These are phyloP conservation scores for Arachnomyces sp. DNA, from an alignment of 2,329 filamentous ascomycete species.

Conservation along the genomic window DNA sequence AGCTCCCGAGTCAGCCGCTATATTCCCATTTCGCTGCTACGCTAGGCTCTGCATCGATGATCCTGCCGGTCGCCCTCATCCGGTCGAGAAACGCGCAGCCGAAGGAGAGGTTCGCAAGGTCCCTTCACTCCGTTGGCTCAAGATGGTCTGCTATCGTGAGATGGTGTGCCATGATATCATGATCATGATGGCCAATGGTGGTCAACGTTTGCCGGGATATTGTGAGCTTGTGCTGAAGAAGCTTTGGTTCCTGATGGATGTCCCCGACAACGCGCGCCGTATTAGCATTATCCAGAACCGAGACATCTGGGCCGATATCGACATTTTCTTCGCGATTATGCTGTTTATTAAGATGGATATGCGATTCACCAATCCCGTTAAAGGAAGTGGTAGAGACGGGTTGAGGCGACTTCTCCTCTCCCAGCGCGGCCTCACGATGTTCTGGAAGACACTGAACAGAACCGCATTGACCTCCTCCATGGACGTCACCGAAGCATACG, in stretches of 20 bases:
- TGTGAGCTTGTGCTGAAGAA: slow-evolving; percentile 50
- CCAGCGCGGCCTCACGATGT: slow-evolving; percentile 48
- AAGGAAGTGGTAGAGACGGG: slow-evolving; percentile 43
- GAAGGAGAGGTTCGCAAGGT: slow-evolving; percentile 41
- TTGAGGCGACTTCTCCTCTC: slow-evolving; percentile 54
- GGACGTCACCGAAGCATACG: slow-evolving; percentile 51
- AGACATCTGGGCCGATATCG: slow-evolving; percentile 49
- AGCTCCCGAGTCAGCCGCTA: slow-evolving; percentile 47
- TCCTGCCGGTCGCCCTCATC: slow-evolving; percentile 40
- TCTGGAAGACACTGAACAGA: slow-evolving; percentile 55
- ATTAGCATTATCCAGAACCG: slow-evolving; percentile 47
- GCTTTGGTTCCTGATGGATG: slow-evolving; percentile 67
- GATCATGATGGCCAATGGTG: slow-evolving; percentile 51
- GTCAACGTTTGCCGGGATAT: slow-evolving; percentile 48
- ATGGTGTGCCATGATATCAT: slow-evolving; percentile 55
- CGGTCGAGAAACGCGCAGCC: slow-evolving; percentile 29
- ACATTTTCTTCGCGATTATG: slow-evolving; percentile 55
- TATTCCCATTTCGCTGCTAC: slow-evolving; percentile 59
- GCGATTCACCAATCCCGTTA: slow-evolving; percentile 58
- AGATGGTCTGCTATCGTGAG: slow-evolving; percentile 57
- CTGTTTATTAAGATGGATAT: slow-evolving; percentile 68
- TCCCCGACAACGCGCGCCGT: slow-evolving; percentile 51
- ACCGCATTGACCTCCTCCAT: slow-evolving; percentile 42
- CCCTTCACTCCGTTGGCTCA: slow-evolving; percentile 60
- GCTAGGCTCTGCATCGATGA: slow-evolving; percentile 51